A percentile compares a stretch with the other conserved stretches of the same genome.
phyloP scores from a whole-genome alignment of 345 rosid species.

The Kandelia obovata region DNA sequence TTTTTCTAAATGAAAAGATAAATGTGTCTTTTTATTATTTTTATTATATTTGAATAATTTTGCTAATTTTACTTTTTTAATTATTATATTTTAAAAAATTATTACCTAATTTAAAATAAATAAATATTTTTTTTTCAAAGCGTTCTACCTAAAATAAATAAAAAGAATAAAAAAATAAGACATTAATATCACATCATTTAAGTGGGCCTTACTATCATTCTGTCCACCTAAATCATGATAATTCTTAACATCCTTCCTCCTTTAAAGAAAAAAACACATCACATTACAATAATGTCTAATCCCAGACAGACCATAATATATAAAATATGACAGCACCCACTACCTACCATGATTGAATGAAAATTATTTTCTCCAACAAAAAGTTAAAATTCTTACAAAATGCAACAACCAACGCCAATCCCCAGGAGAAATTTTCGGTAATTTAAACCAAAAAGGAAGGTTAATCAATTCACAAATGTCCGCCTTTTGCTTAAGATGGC shows the following conservation, averaged over 20 bases:
- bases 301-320: slow-evolving; percentile 4
- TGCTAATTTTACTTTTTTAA: no score
- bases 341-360: slow-evolving; percentile 10
- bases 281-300: not conserved
- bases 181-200: no score
- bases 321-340: slow-evolving; percentile 13
- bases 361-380: slow-evolving; percentile 21
- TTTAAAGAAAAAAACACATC: not conserved
- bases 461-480: not conserved
- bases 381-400: not conserved
- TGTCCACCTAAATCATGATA: slow-evolving; percentile 11
- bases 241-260: not conserved
- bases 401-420: not conserved
- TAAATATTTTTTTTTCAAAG: no score
- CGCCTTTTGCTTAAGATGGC: no score
- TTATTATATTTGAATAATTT: no score
- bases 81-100: no score
- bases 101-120: no score
- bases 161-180: no score
- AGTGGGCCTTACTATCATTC: slow-evolving; percentile 4
- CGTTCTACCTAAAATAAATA: no score
- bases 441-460: not conserved
- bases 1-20: no score
- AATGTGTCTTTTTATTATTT: no score
- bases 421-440: not conserved